These are phyloP conservation scores for Gonium pectorale DNA, from an alignment of 139 green algal genomes.

Conservation along the genomic window DNA sequence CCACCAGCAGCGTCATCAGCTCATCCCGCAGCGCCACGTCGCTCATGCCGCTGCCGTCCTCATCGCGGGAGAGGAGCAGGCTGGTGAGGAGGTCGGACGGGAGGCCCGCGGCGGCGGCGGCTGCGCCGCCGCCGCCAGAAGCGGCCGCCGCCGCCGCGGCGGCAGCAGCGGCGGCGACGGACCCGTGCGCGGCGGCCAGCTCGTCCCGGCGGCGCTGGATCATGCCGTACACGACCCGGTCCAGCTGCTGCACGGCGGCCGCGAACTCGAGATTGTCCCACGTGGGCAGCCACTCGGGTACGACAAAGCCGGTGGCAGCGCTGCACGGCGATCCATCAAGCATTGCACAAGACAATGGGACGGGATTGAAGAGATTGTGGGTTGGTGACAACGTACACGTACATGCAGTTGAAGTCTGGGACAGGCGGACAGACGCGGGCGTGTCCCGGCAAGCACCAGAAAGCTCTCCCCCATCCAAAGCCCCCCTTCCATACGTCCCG, in stretches of 20 bases:
- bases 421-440: too few relatives aligned
- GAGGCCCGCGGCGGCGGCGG: not conserved
- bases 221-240: slow-evolving; percentile 84
- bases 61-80: slow-evolving; percentile 74
- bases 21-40: slow-evolving; percentile 83
- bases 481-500: too few relatives aligned
- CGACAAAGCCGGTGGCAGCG: slow-evolving; percentile 60
- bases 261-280: slow-evolving; percentile 85
- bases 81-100: slow-evolving; percentile 74
- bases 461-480: too few relatives aligned
- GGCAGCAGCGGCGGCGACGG: not conserved
- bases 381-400: too few relatives aligned
- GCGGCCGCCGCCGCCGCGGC: not conserved
- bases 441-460: too few relatives aligned
- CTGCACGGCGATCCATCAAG: too few relatives aligned
- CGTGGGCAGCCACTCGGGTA: slow-evolving; percentile 89
- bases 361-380: too few relatives aligned
- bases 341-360: too few relatives aligned
- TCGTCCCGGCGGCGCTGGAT: slow-evolving; percentile 64
- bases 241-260: slow-evolving; percentile 79
- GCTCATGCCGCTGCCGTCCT: slow-evolving; percentile 74
- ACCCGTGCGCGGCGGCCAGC: not conserved
- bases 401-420: too few relatives aligned
- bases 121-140: not conserved
- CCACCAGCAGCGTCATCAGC: slow-evolving; percentile 88